These are phyloP conservation scores for Globisporangium sylvaticum DNA, from an alignment of 352 stramenopile genomes.

Conservation along the genomic window DNA sequence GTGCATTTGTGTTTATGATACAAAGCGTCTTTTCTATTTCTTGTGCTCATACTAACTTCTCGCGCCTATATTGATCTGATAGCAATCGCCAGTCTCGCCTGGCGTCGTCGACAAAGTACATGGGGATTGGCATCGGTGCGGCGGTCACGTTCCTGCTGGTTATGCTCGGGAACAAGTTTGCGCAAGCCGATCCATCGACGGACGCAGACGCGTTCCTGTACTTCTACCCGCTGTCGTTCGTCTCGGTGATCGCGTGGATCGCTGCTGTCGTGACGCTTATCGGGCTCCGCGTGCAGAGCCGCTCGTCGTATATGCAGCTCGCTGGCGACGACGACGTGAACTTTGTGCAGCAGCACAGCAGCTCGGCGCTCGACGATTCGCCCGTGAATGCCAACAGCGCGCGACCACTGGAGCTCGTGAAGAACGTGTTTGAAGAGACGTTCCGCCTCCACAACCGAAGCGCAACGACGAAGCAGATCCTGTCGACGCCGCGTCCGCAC, in stretches of 20 bases:
- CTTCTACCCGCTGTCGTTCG: conserved; percentile 76
- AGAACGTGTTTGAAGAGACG: conserved; percentile 66
- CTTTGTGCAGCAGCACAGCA: conserved; percentile 39
- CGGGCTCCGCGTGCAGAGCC: conserved; percentile 54
- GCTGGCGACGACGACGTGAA: conserved; percentile 49
- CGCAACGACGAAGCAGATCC: conserved; percentile 28
- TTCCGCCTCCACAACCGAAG: conserved; percentile 40
- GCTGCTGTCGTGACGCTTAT: conserved; percentile 63
- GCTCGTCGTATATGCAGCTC: conserved; percentile 65
- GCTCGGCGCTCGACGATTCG: conserved; percentile 26
- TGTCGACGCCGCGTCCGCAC: conserved; percentile 58
- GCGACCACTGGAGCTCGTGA: conserved; percentile 50
- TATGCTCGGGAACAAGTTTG: conserved; percentile 42
- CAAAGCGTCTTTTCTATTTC: neutral
- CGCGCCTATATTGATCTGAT: neutral
- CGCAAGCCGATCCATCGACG: conserved; percentile 29
- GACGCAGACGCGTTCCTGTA: conserved; percentile 53
- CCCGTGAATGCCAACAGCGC: conserved; percentile 15
- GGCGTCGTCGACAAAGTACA: conserved; percentile 55
- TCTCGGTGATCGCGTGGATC: conserved; percentile 69
- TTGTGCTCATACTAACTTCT: neutral
- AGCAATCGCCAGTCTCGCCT: conserved; percentile 66
- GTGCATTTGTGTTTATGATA: neutral
- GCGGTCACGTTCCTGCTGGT: conserved; percentile 50
- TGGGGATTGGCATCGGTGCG: conserved; percentile 58